Evolutionary conservation across 768 basidiomycete species (phyloP), one percentile per base, ranked within the genome.

Genomic region (Rubroboletus satanas): DNA sequence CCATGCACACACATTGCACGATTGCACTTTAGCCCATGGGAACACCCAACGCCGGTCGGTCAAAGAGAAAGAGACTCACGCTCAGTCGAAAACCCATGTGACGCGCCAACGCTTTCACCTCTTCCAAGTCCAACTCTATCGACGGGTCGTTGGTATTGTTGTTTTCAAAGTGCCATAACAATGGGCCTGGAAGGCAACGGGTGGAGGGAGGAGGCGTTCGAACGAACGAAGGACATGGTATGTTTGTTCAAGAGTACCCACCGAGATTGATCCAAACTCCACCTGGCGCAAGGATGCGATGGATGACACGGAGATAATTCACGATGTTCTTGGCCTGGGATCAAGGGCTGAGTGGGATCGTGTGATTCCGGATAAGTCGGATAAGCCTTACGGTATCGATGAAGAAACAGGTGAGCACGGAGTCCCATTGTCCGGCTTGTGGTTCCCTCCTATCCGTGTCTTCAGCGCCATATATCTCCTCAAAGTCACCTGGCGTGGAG

Each of bases 151-250:
- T 83, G 39, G 83, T 82, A 51, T 69, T 78, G 65, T 91, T 93
- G 71, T 96, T 95, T 66, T 98, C 95, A 71, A 86, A 98, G 68
- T 98, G 96, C 95, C 96, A 98, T n/a, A 98, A 73, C 1, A 96
- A 73, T 0, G 96, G 96, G 3, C 95, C 94, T 87, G 42, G 21
- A 28, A 17, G 17, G 18, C 14, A 17, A n/a, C 3, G 5, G 5
- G 11, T 2, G 26, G 26, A 26, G 26, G 26, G 26, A 26, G 26
- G 26, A 0, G 4, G 15, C 4, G 23, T 5, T 28, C n/a, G 7
- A 37, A 39, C 2, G 29, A 29, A 28, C 26, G 14, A 37, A 55
- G 11, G 8, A 9, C 6, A 7, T 17, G 45, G 23, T 2, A 18
- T 12, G 11, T 12, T 12, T 6, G 8, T 23, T 29, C 28, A 11